These are phyloP conservation scores for Pelargonium citronellum DNA, from an alignment of 441 rosid species.

Conservation along the genomic window DNA sequence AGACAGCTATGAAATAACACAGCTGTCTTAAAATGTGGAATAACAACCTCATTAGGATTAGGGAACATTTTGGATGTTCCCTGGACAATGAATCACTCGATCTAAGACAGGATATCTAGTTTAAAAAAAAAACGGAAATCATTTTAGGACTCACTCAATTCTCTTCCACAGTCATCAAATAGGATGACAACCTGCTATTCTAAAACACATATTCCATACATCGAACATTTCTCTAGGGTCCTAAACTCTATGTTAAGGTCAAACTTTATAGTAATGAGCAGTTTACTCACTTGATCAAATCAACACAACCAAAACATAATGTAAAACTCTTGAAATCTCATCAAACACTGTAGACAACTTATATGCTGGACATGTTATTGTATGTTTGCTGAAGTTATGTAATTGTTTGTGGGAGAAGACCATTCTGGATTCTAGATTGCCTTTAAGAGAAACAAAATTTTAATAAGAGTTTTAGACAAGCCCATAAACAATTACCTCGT, in stretches of 20 bases:
- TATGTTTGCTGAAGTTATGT: background rate
- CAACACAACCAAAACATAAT: background rate
- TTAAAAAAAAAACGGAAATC: too few relatives aligned
- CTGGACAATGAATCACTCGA: too few relatives aligned
- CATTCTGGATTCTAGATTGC: background rate
- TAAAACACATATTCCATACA: too few relatives aligned
- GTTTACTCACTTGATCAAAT: background rate
- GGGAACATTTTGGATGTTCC: too few relatives aligned
- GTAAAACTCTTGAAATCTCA: background rate
- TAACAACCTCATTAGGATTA: background rate
- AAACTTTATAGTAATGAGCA: background rate
- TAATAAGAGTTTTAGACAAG: background rate
- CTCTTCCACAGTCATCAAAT: too few relatives aligned
- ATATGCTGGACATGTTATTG: background rate
- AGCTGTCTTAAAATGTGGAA: background rate
- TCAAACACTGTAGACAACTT: background rate
- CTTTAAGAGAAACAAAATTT: too few relatives aligned
- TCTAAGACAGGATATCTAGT: too few relatives aligned
- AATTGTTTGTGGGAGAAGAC: background rate
- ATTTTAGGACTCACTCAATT: too few relatives aligned
- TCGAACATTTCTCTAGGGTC: background rate
- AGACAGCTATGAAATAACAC: background rate
- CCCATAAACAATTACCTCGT: constrained; percentile 57
- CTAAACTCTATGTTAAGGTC: background rate
- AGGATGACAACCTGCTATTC: too few relatives aligned